phyloP scores from a whole-genome alignment of 2,329 filamentous ascomycete genomes.

The Fusarium pseudonygamai region DNA sequence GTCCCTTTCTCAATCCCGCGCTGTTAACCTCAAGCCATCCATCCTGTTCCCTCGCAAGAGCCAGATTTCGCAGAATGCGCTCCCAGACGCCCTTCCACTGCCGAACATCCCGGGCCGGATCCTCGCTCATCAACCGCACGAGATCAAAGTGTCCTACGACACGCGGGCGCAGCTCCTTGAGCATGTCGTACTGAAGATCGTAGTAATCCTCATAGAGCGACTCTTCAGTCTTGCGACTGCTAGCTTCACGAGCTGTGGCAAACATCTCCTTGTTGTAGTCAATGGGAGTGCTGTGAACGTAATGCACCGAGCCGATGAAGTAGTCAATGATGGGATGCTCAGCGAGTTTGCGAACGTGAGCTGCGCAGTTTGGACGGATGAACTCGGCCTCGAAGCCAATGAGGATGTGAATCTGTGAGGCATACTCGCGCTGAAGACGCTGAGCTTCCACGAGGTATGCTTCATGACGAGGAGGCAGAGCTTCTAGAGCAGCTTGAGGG shows the following conservation, averaged over 20 bases:
- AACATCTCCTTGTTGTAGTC: conserved; percentile 82
- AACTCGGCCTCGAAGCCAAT: conserved; percentile 95
- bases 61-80: conserved; percentile 77
- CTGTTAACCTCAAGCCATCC: conserved; percentile 92
- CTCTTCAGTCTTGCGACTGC: conserved; percentile 67
- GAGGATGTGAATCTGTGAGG: conserved; percentile 76
- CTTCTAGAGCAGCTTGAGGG: conserved; percentile 58
- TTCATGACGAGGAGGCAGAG: conserved; percentile 66
- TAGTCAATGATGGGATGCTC: conserved; percentile 77
- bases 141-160: conserved; percentile 96
- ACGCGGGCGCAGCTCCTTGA: conserved; percentile 73
- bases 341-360: conserved; percentile 69
- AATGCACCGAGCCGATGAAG: conserved; percentile 93
- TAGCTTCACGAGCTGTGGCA: conserved; percentile 52
- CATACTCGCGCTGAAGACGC: conserved; percentile 76
- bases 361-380: conserved; percentile 74
- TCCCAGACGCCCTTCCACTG: conserved; percentile 75
- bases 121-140: conserved; percentile 79
- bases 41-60: conserved; percentile 74
- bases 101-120: conserved; percentile 70
- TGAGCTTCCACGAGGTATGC: conserved; percentile 80
- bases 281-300: conserved; percentile 86
- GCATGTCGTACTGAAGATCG: conserved; percentile 86
- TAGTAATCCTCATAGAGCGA: conserved; percentile 86
- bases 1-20: conserved; percentile 85